Evolutionary conservation across 2,329 filamentous ascomycete species (phyloP).

Genomic region (Arachnopeziza araneosa): DNA sequence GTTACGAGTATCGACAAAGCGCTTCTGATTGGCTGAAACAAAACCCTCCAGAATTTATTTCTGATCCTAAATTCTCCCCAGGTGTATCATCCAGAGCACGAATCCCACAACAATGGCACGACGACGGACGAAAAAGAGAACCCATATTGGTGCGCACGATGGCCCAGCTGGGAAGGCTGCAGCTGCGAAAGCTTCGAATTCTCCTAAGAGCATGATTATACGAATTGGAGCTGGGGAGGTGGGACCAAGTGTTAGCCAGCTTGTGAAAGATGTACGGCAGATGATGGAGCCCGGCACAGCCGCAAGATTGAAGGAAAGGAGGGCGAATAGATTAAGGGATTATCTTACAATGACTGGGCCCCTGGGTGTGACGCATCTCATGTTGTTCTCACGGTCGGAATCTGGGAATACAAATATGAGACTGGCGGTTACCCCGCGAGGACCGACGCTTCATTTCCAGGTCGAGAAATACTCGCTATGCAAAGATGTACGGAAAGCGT

Average conservation of each 20-base stretch:
- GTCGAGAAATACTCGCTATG: conserved; percentile 92
- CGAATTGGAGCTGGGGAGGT: conserved; percentile 92
- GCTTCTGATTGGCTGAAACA: conserved; percentile 24
- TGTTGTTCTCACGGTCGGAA: conserved; percentile 87
- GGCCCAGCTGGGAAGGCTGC: conserved; percentile 47
- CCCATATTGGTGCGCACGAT: conserved; percentile 63
- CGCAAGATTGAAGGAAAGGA: conserved; percentile 79
- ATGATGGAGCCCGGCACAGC: conserved; percentile 98
- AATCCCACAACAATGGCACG: conserved; percentile 59
- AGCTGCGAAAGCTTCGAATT: conserved; percentile 54
- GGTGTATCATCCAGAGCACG: too few species aligned
- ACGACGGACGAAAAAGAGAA: conserved; percentile 80
- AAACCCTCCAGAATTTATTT: conserved; percentile 23
- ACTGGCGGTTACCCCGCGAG: conserved; percentile 79
- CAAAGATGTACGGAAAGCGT: conserved; percentile 80
- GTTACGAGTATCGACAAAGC: conserved; percentile 27
- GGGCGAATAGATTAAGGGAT: conserved; percentile 82
- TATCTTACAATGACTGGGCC: conserved; percentile 95
- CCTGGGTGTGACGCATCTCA: conserved; percentile 83
- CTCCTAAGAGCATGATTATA: conserved; percentile 97
- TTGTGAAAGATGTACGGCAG: conserved; percentile 82
- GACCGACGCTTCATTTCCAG: conserved; percentile 88
- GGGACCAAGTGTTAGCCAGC: conserved; percentile 82
- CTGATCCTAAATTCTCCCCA: conserved; percentile 13
- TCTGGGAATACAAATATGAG: conserved; percentile 90